Percentiles rank a stretch among this genome's conserved stretches.
phyloP scores from a whole-genome alignment of 2,329 filamentous ascomycete genomes.

The Colletotrichum echinochloae region DNA sequence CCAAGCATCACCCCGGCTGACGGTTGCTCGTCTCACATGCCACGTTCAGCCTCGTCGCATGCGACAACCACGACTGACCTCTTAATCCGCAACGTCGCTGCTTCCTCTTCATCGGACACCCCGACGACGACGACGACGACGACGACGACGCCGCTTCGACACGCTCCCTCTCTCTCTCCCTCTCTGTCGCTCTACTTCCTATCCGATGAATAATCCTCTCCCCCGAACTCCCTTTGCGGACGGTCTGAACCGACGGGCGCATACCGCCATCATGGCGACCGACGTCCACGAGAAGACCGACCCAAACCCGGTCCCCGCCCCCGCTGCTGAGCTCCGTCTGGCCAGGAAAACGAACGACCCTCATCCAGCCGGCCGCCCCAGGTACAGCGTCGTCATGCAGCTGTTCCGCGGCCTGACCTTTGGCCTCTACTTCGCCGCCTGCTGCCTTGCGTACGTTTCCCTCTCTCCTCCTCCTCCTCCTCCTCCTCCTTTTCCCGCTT shows the following conservation, averaged over 20 bases:
- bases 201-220: constrained; percentile 1
- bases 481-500: neutral
- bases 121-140: no score
- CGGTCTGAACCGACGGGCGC: neutral
- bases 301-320: constrained; percentile 41
- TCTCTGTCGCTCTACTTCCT: neutral
- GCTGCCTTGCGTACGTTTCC: constrained; percentile 61
- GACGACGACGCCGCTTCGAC: neutral
- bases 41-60: constrained; percentile 31
- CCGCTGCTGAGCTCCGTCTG: constrained; percentile 34
- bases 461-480: neutral
- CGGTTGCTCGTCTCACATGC: constrained; percentile 33
- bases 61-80: constrained; percentile 23
- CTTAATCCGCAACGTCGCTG: constrained; percentile 6
- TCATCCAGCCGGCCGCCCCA: constrained; percentile 68
- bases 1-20: constrained; percentile 34
- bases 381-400: constrained; percentile 64
- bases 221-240: neutral
- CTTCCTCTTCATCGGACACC: constrained; percentile 1
- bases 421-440: constrained; percentile 63
- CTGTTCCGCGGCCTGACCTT: constrained; percentile 65
- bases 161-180: neutral
- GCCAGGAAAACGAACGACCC: constrained; percentile 39
- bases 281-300: constrained; percentile 51
- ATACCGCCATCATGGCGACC: constrained; percentile 48